Conservation (phyloP, 257 asterid species). For the Voacanga thouarsii region DNA sequence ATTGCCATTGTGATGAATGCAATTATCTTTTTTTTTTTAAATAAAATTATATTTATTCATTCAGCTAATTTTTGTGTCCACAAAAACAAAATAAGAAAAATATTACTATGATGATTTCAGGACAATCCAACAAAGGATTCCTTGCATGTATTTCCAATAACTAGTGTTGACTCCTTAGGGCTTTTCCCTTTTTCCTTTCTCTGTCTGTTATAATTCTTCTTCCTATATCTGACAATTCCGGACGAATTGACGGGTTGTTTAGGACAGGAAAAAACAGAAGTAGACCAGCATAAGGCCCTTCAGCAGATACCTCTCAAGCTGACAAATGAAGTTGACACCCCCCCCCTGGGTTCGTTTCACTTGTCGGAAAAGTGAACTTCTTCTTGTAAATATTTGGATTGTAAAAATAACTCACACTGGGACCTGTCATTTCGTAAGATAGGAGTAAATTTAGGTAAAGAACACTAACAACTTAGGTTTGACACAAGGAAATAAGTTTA, state of each 20-base stretch:
- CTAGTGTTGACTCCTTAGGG: conserved; percentile 6
- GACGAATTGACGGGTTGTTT: not conserved
- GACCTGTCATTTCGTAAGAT: too few species aligned
- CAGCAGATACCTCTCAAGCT: not conserved
- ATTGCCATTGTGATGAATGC: conserved; percentile 27
- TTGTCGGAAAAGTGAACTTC: too few species aligned
- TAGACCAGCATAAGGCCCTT: not conserved
- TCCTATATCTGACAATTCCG: too few species aligned
- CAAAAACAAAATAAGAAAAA: not conserved
- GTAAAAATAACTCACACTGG: too few species aligned
- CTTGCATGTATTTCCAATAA: not conserved
- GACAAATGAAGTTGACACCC: not conserved
- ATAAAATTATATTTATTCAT: not conserved
- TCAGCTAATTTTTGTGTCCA: not conserved
- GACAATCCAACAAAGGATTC: not conserved
- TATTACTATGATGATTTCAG: not conserved
- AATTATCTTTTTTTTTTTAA: not conserved
- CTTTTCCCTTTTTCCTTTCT: not conserved
- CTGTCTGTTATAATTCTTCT: not conserved
- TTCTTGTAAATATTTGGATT: too few species aligned
- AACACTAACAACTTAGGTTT: too few species aligned
- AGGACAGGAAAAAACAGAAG: not conserved
- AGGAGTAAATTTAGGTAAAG: too few species aligned
- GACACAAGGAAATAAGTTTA: not conserved
- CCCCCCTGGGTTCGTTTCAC: too few species aligned